Percentiles rank a stretch among this genome's conserved stretches.
phyloP scores from a whole-genome alignment of 805 yeast species.

The Ogataea kodamae region DNA sequence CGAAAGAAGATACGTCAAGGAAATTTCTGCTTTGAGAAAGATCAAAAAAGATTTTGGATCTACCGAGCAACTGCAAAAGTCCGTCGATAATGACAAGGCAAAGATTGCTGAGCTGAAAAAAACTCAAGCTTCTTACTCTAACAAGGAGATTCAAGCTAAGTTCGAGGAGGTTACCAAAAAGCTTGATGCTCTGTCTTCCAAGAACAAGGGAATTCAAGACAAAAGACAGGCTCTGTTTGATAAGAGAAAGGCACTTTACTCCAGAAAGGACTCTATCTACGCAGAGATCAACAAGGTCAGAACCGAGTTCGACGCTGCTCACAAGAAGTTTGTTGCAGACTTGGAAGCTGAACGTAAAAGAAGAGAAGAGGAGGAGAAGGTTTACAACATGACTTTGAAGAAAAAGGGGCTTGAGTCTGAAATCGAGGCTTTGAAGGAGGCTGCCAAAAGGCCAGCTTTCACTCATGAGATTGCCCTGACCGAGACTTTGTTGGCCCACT shows the following conservation, averaged over 20 bases:
- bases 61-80: slow-evolving; percentile 70
- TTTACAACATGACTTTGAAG: slow-evolving; percentile 46
- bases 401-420: slow-evolving; percentile 47
- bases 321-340: slow-evolving; percentile 63
- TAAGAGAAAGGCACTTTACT: slow-evolving; percentile 63
- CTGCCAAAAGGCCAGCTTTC: slow-evolving; percentile 78
- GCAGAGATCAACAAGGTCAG: slow-evolving; percentile 64
- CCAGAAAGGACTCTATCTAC: slow-evolving; percentile 66
- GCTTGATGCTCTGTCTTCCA: slow-evolving; percentile 60
- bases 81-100: slow-evolving; percentile 73
- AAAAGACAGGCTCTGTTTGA: slow-evolving; percentile 62
- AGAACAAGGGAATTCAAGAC: slow-evolving; percentile 58
- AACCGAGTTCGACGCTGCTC: slow-evolving; percentile 72
- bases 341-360: slow-evolving; percentile 65
- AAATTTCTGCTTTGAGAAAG: slow-evolving; percentile 79
- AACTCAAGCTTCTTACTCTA: slow-evolving; percentile 53
- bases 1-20: slow-evolving; percentile 81
- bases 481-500: slow-evolving; percentile 64
- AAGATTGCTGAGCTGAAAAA: slow-evolving; percentile 74
- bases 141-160: slow-evolving; percentile 60
- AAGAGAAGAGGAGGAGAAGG: slow-evolving; percentile 67
- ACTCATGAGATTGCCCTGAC: slow-evolving; percentile 72
- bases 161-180: slow-evolving; percentile 67
- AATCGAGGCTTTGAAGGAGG: slow-evolving; percentile 69
- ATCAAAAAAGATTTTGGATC: slow-evolving; percentile 72